Evolutionary conservation across 495 filamentous ascomycete genomes (phyloP), one percentile per base, ranked within the genome.

Genomic region (Hypomontagnella submonticulosa): DNA sequence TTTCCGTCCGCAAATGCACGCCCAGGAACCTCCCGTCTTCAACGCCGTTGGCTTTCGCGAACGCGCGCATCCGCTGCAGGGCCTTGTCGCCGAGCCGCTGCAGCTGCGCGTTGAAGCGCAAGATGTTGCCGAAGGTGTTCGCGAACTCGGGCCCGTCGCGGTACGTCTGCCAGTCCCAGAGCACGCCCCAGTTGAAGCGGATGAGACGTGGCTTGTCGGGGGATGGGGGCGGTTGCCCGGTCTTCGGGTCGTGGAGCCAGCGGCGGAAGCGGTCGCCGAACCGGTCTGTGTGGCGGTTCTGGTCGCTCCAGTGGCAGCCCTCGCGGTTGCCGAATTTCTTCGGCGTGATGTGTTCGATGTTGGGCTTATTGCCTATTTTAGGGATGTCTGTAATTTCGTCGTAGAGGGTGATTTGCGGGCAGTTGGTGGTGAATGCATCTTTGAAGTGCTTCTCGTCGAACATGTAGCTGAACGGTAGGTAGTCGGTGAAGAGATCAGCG

Each of bases 371-470:
- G 5, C 67, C 65, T 27, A 54, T 52, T 0, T 59, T 62, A 9
- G 67, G 64, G 38, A 71, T 72, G 10, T 70, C 60, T 13, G 51
- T 50, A 27, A 83, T 67, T 44, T 75, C 71, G 23, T 74, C 55
- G 69, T 80, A 81, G 19, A 84, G 62, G 0, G 73, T 76, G 42
- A 84, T 75, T 56, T 79, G 75, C 2, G 82, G 80, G 33, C 82
- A 85, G 12, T 70, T 64, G 7, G 62, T 18, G 0, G 51, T 40
- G 27, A 85, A 73, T 7, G 71, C 73, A 18, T 66, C 50, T 11
- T 75, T 75, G 65, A 85, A 82, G 67, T 80, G 78, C 8, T 68
- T 57, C 50, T 78, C 75, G 52, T 84, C 79, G 50, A 85, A 85
- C 71, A 83, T 76, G 66, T 83, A 80, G 41, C 57, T 64, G 53